These are phyloP conservation scores for Candida broadrunensis DNA, from an alignment of 805 yeast genomes.

Conservation along the genomic window DNA sequence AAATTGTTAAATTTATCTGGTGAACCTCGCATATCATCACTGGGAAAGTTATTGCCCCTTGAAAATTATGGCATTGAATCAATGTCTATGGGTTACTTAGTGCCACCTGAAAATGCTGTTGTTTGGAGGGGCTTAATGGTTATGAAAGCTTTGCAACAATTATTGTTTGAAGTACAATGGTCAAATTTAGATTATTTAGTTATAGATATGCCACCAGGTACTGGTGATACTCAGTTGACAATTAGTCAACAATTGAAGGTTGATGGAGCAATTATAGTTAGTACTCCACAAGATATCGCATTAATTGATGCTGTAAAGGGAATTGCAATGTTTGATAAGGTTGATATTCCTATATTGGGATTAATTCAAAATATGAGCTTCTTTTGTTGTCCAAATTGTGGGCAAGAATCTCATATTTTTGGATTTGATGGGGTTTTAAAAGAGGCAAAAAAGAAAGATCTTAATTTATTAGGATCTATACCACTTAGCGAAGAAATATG, in stretches of 20 bases:
- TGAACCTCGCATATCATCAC: slow-evolving; percentile 56
- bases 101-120: slow-evolving; percentile 62
- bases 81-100: slow-evolving; percentile 87
- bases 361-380: slow-evolving; percentile 82
- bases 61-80: slow-evolving; percentile 72
- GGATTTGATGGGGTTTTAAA: slow-evolving; percentile 59
- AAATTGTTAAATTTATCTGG: slow-evolving; percentile 64
- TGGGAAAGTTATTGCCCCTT: slow-evolving; percentile 63
- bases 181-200: slow-evolving; percentile 60
- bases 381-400: slow-evolving; percentile 72
- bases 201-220: slow-evolving; percentile 88
- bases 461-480: slow-evolving; percentile 59
- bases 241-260: slow-evolving; percentile 74
- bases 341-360: slow-evolving; percentile 70
- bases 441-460: slow-evolving; percentile 46
- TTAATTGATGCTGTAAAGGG: slow-evolving; percentile 79
- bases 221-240: slow-evolving; percentile 84
- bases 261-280: slow-evolving; percentile 78
- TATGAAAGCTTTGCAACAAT: slow-evolving; percentile 81
- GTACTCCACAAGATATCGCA: slow-evolving; percentile 87
- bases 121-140: slow-evolving; percentile 89
- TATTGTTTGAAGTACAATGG: slow-evolving; percentile 84
- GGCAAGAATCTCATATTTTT: slow-evolving; percentile 70
- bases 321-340: slow-evolving; percentile 70
- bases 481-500: slow-evolving; percentile 67